Evolutionary conservation across 352 stramenopile genomes (phyloP).

Genomic region (Phytophthora colocasiae): DNA sequence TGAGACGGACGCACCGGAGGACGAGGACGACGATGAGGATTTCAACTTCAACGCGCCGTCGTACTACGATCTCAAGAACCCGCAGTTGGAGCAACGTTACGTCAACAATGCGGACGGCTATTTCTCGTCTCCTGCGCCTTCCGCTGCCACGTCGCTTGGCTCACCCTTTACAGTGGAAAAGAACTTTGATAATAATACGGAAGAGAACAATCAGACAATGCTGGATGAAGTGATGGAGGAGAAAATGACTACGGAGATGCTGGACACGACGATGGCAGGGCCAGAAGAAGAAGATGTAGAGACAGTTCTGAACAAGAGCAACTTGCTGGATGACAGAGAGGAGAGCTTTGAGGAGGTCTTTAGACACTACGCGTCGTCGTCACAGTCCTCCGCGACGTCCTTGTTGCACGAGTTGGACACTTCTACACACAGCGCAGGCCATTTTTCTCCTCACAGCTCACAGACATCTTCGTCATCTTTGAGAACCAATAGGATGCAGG

Average conservation of each 20-base stretch:
- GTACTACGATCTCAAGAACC: conserved; percentile 87
- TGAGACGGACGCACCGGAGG: conserved; percentile 32
- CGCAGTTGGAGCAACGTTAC: conserved; percentile 71
- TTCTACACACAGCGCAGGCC: conserved; percentile 39
- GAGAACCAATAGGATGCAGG: conserved; percentile 5
- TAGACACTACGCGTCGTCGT: conserved; percentile 62
- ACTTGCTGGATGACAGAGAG: conserved; percentile 46
- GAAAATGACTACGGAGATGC: conserved; percentile 35
- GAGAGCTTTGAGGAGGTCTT: conserved; percentile 70
- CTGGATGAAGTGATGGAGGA: conserved; percentile 58
- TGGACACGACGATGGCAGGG: conserved; percentile 53
- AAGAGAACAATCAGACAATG: conserved; percentile 8
- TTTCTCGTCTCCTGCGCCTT: conserved; percentile 55
- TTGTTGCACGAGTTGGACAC: conserved; percentile 50
- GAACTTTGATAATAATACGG: neutral
- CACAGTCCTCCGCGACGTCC: conserved; percentile 51
- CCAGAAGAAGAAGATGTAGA: conserved; percentile 28
- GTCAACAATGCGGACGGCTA: conserved; percentile 90
- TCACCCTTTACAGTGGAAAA: conserved; percentile 18
- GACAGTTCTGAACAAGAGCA: conserved; percentile 39
- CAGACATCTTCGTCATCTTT: conserved; percentile 33
- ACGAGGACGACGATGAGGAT: conserved; percentile 61
- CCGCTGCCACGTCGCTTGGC: conserved; percentile 14
- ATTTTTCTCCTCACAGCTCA: conserved; percentile 38
- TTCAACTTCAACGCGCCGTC: conserved; percentile 82